Evolutionary conservation across 345 rosid species (phyloP), one percentile per base, ranked within the genome.

Genomic region (Aegle marmelos): DNA sequence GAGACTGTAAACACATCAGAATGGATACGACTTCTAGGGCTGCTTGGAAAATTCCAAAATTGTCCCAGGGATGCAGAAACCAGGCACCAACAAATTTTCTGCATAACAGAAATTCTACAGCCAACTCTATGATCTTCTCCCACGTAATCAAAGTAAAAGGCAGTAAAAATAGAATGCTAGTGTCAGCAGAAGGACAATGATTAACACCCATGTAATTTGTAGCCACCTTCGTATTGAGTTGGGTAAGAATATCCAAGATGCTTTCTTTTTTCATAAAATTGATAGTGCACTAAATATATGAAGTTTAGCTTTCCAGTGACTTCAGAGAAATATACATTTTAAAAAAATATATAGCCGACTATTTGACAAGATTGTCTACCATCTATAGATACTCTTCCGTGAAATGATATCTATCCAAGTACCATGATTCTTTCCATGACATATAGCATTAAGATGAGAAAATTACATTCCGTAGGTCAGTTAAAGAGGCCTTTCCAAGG

Each of bases 401-500:
- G 11, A 61, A 11, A 13, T 4, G 30, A 27, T 61, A 9, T 61
- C 7, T 4, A 74, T 39, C 36, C 76, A 30, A 54, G 0, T 69
- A 59, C 6, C 57, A 10, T 61, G 27, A 79, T 45, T 22, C 30
- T 31, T 5, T 53, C 30, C 45, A 39, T 53, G 8, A 16, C 10
- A 70, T 53, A 30, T 30, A 14, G 60, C 62, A 56, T 59, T 11
- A 64, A 48, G 75, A 72, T 50, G 70, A 85, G 84, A 57, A 41
- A 56, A 75, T 86, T 91, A 92, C 93, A 82, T 89, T 97, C 48
- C 83, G 88, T 34, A 94, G 90, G 82, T 92, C 97, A 1, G 98
- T 85, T 58, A 91, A 86, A 68, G 99, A 86, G 76, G 93, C 99
- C 88, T 94, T 96, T 74, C 98, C 98, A 14, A 96, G 93, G 56